Evolutionary conservation across 2,329 filamentous ascomycete species (phyloP), one percentile per base, ranked within the genome.

Genomic region (Sporothrix luriei): DNA sequence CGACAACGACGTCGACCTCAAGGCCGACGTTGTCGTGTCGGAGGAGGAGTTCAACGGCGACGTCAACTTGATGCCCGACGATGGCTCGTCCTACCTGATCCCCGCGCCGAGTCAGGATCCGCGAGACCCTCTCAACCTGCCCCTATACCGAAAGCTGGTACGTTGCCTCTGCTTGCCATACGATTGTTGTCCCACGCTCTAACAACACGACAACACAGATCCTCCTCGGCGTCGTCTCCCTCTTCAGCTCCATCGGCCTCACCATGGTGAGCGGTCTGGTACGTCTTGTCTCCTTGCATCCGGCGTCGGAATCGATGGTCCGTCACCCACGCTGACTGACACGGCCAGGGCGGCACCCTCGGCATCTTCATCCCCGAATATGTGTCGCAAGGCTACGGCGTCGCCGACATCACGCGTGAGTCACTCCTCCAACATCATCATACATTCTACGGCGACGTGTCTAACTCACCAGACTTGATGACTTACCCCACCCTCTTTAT

Each of bases 101-200:
- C 54, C 54, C 2, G 54, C 54, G 54, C 54, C 54, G 54, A 57
- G 54, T n/a, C 54, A 57, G 54, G 54, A 57, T 57, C 54, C 54
- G 14, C 54, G 54, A 14, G 54, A 57, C 54, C 54, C 54, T n/a
- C 26, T 57, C 14, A 57, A 57, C 29, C 26, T 57, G 26, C 54
- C 54, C n/a, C 54, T 57, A 16, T 57, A 57, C 54, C 54, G 54
- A 26, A 57, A 57, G 54, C 19, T 57, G 33, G 49, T 52, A 24
- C 21, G 49, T 52, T 10, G n/a, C 0, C 9, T 24, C 21, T 13
- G 3, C 2, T 3, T 11, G 4, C 26, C 1, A 4, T 16, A 48
- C 4, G 13, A 48, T 48, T 13, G 43, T 14, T 3, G 5, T 33
- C 33, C 16, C n/a, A 52, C 1, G 0, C 49, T 24, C 49, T 52